Base-by-base conservation (phyloP, 129 eudicot genomes). In the Dittrichia graveolens region DNA sequence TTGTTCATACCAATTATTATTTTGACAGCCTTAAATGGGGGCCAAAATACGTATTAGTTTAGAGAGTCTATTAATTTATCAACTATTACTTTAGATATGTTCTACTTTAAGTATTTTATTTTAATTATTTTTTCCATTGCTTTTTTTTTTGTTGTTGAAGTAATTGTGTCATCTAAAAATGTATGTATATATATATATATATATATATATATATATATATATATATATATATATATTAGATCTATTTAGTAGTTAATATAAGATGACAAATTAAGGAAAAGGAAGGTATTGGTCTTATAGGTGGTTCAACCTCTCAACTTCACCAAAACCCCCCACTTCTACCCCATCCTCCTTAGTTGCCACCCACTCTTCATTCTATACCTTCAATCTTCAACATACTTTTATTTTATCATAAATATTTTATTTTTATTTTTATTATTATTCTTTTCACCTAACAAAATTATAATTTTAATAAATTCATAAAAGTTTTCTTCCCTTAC, bases 251-350 rank as follows among this genome's bases (percentile, higher is more conserved):
- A 6, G 16, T 4, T 5, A 9, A 18, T 47, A 61, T 57, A 53
- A 64, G 9, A 65, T 62, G 46, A 58, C 62, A 61, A 45, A 49
- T n/a, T n/a, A n/a, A n/a, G n/a, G 71, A 40, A 61, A 61, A 49
- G 64, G 76, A 42, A 69, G 43, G 62, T 59, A 46, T 74, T 59
- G 75, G 70, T 60, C 70, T 46, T 58, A 37, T 77, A 48, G 75
- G 75, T 77, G 39, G 81, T 70, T 77, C 71, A 77, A 77, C 76
- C 75, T 69, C 81, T 69, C 81, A 60, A 69, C 76, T 69, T 77
- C 71, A 69, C 52, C 71, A 15, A 53, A 69, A 77, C 71, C 31
- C 59, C 19, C 39, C 54, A 57, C 42, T 74, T 53, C 53, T 63
- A 18, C 62, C 57, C 61, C 37, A 8, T 10, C 13, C 75, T 50